Conservation (phyloP, 306 rosid genomes). For the Pueraria montana region DNA sequence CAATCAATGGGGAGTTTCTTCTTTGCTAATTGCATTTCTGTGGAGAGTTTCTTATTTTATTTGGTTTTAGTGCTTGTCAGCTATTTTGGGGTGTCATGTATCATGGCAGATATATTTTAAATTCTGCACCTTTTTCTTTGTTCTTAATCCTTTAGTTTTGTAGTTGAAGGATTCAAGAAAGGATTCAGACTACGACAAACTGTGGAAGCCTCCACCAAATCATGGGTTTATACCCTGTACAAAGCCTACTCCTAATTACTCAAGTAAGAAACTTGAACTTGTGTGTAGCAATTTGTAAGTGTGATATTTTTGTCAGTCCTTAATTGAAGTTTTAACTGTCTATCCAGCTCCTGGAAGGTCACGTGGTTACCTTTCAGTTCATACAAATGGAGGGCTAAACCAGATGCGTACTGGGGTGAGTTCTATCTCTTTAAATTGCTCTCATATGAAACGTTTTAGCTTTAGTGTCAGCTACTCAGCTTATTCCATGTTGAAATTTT, state of each 20-base stretch:
- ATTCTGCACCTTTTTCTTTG: constrained; percentile 53
- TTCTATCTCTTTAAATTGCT: constrained; percentile 31
- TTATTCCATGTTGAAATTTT: constrained; percentile 20
- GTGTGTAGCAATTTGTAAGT: constrained; percentile 16
- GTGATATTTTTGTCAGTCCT: constrained; percentile 2
- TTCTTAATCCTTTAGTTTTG: constrained; percentile 66
- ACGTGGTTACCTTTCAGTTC: constrained; percentile 85
- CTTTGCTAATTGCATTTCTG: background rate
- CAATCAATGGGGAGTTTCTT: constrained; percentile 1
- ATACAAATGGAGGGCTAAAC: constrained; percentile 96
- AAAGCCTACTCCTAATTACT: constrained; percentile 71
- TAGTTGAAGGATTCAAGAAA: constrained; percentile 62
- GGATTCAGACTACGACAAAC: constrained; percentile 67
- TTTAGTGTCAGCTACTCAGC: background rate
- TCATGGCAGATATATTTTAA: constrained; percentile 28
- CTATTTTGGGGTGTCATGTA: constrained; percentile 4
- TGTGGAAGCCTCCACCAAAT: constrained; percentile 87
- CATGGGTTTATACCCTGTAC: constrained; percentile 77
- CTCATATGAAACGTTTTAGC: background rate
- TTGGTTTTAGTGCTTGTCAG: constrained; percentile 20
- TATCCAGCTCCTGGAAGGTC: constrained; percentile 73
- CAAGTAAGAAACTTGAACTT: constrained; percentile 61
- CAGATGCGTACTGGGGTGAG: constrained; percentile 99
- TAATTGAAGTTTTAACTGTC: constrained; percentile 41
- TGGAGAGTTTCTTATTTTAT: background rate